A percentile compares a stretch with the other conserved stretches of the same genome.
These are phyloP conservation scores for Cercophora scortea DNA, from an alignment of 495 filamentous ascomycete species.

Conservation along the genomic window DNA sequence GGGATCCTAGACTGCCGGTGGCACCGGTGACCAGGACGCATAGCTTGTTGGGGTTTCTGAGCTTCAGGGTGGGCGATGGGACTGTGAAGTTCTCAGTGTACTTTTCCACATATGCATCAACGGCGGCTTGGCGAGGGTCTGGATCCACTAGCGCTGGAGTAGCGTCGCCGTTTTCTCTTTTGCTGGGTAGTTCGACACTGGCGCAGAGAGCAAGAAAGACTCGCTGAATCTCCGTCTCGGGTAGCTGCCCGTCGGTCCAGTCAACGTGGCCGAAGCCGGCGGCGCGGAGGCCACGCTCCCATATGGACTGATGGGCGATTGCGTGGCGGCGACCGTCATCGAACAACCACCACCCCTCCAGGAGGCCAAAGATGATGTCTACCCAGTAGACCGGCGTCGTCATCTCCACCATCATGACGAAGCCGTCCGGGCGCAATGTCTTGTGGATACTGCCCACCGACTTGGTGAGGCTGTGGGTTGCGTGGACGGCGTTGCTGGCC, in stretches of 20 bases:
- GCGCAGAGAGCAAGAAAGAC: not conserved
- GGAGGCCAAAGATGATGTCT: conserved; percentile 43
- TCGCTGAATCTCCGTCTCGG: conserved; percentile 14
- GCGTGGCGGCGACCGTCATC: conserved; percentile 41
- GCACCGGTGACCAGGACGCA: not conserved
- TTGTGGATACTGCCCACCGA: conserved; percentile 22
- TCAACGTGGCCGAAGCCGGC: conserved; percentile 41
- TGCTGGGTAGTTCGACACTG: no score
- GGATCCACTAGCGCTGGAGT: not conserved
- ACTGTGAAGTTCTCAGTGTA: not conserved
- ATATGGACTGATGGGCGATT: conserved; percentile 25
- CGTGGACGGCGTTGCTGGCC: conserved; percentile 43
- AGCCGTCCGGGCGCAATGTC: conserved; percentile 26
- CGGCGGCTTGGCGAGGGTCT: not conserved
- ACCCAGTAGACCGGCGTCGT: conserved; percentile 31
- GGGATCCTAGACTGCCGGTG: not conserved
- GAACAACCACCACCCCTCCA: conserved; percentile 50
- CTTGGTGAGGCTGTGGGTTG: conserved; percentile 24
- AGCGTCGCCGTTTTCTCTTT: no score
- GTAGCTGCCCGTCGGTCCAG: conserved; percentile 35
- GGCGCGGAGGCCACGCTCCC: conserved; percentile 31
- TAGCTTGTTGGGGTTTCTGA: not conserved
- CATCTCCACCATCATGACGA: conserved; percentile 29
- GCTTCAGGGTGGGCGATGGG: not conserved
- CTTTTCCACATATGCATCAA: not conserved